Percentiles rank a stretch among this genome's conserved stretches.
Conservation (phyloP, 805 yeast species). For the Brettanomyces bruxellensis region DNA sequence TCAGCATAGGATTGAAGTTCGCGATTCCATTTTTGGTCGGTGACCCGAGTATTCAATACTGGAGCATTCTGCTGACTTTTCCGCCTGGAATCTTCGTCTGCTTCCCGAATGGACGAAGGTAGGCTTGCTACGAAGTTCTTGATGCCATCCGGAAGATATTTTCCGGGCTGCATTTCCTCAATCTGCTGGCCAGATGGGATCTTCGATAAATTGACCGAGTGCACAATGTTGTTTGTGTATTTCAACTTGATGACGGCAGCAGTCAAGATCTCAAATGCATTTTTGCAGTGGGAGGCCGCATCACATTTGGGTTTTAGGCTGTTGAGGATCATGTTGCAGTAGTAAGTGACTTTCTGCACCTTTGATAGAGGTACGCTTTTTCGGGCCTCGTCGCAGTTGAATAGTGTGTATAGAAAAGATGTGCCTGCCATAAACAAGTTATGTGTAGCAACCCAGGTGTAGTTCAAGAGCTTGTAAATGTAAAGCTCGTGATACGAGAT, state of each 20-base stretch:
- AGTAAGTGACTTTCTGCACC: constrained; percentile 38
- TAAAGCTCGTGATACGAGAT: constrained; percentile 51
- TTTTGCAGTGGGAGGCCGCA: constrained; percentile 66
- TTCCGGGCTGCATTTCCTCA: constrained; percentile 24
- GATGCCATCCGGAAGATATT: constrained; percentile 31
- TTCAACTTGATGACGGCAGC: constrained; percentile 61
- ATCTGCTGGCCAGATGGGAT: constrained; percentile 22
- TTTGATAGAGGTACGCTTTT: constrained; percentile 35
- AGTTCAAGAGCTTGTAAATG: constrained; percentile 54
- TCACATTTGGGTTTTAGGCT: constrained; percentile 64
- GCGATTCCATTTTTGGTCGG: too few species aligned
- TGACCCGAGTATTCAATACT: too few species aligned
- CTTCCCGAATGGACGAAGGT: constrained; percentile 11
- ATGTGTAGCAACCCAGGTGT: constrained; percentile 91
- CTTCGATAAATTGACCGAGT: constrained; percentile 17
- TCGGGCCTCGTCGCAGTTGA: constrained; percentile 53
- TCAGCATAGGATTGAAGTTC: too few species aligned
- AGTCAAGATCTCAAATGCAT: constrained; percentile 61
- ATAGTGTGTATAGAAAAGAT: constrained; percentile 68
- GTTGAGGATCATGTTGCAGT: constrained; percentile 48
- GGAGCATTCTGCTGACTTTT: neutral
- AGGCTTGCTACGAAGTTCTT: constrained; percentile 29
- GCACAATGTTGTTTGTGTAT: constrained; percentile 28
- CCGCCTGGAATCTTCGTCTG: neutral
- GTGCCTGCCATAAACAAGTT: constrained; percentile 85